Base-by-base conservation (phyloP, 148 eudicot genomes). In the Vaccinium myrtillus region DNA sequence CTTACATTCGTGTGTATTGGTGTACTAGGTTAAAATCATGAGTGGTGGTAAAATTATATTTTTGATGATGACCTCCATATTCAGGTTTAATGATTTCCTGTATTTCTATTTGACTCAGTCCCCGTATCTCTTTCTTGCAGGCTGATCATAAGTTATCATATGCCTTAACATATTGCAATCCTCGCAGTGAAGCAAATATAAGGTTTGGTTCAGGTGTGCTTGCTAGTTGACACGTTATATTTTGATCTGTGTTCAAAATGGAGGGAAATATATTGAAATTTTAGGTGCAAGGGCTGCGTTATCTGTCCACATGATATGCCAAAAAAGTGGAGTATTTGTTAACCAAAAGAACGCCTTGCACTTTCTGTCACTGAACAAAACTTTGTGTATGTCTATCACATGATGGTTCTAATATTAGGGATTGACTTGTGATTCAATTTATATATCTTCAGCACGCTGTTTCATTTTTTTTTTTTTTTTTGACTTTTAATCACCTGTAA, bases 111-210 rank as follows among this genome's bases (percentile, higher is more conserved):
- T 43, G 25, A 65, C 63, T 69, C 53, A 19, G 14, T 53, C 48
- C 46, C 71, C 6, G 1, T 25, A 21, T 79, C 79, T 75, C 10
- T 67, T 43, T 78, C 78, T 49, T 89, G 87, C 91, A 94, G 97
- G 97, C 99, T 88, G 99, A 97, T 89, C 91, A 93, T 67, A 97
- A 97, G 84, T 86, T 97, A 83, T 93, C 99, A 46, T 97, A 97
- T 90, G 98, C 99, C 51, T 84, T 97, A 87, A 91, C 89, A 78
- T 92, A 94, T 87, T 97, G 98, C 87, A 88, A 90, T 89, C 89
- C 92, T 83, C 90, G 63, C 61, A 93, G 92, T 73, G 94, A 92
- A 83, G 91, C 93, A 85, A 97, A 97, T 89, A 93, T 94, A 92
- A 97, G 98, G 98, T 95, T 36, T 51, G 59, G 85, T 63, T 73